A percentile compares a stretch with the other conserved stretches of the same genome.
phyloP scores from a whole-genome alignment of 225 moss, liverwort and hornwort species.

The Sphagnum contortum region DNA sequence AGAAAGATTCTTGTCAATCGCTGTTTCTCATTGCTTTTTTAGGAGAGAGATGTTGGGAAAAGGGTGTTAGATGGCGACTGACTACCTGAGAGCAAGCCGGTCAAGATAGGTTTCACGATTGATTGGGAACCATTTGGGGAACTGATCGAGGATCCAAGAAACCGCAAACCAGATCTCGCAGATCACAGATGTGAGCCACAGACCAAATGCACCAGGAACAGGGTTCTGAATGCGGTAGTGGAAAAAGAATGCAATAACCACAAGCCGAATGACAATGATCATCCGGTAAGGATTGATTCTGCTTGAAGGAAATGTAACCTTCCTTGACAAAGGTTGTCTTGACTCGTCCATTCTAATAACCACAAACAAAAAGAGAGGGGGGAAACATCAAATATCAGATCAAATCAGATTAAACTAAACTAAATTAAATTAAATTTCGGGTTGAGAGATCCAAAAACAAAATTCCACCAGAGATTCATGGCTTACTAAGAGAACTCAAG shows the following conservation, averaged over 20 bases:
- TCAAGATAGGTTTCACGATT: constrained; percentile 84
- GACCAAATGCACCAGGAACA: constrained; percentile 58
- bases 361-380: background rate
- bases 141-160: constrained; percentile 96
- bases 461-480: no score
- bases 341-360: constrained; percentile 63
- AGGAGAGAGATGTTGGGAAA: background rate
- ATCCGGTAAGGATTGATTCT: constrained; percentile 83
- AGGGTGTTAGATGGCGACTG: background rate
- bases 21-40: no score
- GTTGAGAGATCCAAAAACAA: no score
- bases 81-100: constrained; percentile 63
- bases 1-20: background rate
- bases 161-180: constrained; percentile 92
- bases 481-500: no score
- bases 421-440: no score
- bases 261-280: constrained; percentile 67
- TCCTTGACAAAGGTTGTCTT: constrained; percentile 73
- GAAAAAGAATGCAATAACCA: constrained; percentile 72
- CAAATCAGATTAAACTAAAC: no score
- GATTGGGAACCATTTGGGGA: constrained; percentile 91
- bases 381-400: background rate
- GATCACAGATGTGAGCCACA: constrained; percentile 81
- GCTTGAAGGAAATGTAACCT: constrained; percentile 69
- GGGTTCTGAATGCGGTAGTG: constrained; percentile 74